These are phyloP conservation scores for Beta corolliflora DNA, from an alignment of 179 eudicot species.

Conservation along the genomic window DNA sequence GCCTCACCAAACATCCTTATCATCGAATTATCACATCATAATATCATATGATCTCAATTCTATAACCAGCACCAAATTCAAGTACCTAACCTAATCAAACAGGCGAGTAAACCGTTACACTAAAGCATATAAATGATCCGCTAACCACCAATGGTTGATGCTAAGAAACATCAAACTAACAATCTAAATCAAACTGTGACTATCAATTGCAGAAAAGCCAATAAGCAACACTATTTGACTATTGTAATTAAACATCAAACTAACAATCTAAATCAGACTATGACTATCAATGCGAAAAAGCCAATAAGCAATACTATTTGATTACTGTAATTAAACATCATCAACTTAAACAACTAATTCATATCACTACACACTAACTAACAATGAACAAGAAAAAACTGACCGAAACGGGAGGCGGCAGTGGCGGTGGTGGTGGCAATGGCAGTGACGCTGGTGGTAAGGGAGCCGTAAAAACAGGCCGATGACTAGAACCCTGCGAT, in stretches of 20 bases:
- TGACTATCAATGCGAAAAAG: neutral
- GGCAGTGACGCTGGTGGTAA: conserved; percentile 1
- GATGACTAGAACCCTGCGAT: neutral
- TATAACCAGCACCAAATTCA: neutral
- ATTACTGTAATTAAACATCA: too few relatives aligned
- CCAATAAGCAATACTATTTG: too few relatives aligned
- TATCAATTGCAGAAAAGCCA: neutral
- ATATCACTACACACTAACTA: neutral
- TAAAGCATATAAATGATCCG: neutral
- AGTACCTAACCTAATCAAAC: neutral
- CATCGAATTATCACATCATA: neutral
- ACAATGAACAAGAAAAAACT: neutral
- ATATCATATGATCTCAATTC: neutral
- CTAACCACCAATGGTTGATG: neutral
- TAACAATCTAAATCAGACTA: neutral
- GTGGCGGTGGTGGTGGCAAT: conserved; percentile 18
- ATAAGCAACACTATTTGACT: neutral
- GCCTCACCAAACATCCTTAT: neutral
- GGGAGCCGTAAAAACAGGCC: conserved; percentile 19
- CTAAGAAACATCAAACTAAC: neutral
- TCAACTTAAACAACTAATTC: neutral
- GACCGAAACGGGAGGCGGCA: conserved; percentile 14
- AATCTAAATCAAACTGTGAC: neutral
- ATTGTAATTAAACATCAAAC: neutral
- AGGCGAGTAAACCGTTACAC: neutral